Evolutionary conservation across 352 stramenopile genomes (phyloP), one percentile per base, ranked within the genome.

Genomic region (Pythium pectinolyticum): DNA sequence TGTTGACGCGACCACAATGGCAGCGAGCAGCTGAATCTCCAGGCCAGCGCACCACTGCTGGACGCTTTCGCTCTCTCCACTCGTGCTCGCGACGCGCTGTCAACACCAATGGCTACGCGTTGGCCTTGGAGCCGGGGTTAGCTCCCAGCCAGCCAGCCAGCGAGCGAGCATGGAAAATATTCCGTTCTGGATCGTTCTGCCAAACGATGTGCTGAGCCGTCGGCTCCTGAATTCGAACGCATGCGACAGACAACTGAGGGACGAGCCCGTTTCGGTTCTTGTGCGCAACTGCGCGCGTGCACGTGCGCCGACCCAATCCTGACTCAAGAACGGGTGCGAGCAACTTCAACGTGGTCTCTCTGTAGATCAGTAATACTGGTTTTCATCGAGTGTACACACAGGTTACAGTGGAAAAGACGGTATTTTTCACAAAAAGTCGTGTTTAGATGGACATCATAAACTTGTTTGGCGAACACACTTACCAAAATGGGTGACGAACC

Each of bases 161-260:
- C 24, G 12, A 50, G 24, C 11, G 22, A 28, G 17, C 5, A 6
- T 25, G 43, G 43, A 50, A 50, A 34, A 50, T n/a, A 22, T 28
- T 50, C 43, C 14, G 43, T 50, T 50, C 43, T 50, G 43, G 24
- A 50, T 50, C 43, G 43, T 50, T 50, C 43, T 34, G 43, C 43
- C 43, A 50, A 50, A 34, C 22, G 43, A 50, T 50, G 43, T 34
- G 43, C 43, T 50, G 43, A 50, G 43, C 19, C n/a, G 43, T 12
- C 22, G 43, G 43, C 25, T 9, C 17, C 11, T 22, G 48, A 57
- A 51, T 53, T 67, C 51, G 60, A 67, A 67, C 37, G 25, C 60
- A 59, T 65, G 58, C 58, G 60, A 67, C 60, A 67, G 60, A 52
- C 60, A 50, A 50, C 43, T 14, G 43, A 50, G 43, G 43, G 43